Evolutionary conservation across 345 rosid species (phyloP).

Genomic region (Dimocarpus longan): DNA sequence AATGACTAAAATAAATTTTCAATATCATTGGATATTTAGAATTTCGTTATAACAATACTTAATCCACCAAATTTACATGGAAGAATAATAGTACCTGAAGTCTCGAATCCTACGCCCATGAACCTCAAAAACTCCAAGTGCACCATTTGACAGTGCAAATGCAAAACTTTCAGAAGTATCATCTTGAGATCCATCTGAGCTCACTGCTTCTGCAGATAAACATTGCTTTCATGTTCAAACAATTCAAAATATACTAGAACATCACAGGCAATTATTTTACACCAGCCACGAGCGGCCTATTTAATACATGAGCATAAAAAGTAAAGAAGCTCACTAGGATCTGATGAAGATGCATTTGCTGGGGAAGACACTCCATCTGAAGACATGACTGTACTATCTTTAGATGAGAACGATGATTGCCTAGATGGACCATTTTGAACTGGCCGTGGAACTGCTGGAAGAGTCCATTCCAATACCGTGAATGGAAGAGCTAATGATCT

Average conservation of each 20-base stretch:
- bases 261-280: slow-evolving; percentile 7
- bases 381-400: slow-evolving; percentile 33
- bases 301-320: slow-evolving; percentile 16
- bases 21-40: too few species aligned
- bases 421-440: slow-evolving; percentile 57
- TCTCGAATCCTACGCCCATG: slow-evolving; percentile 95
- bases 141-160: slow-evolving; percentile 96
- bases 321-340: slow-evolving; percentile 62
- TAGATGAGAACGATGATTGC: slow-evolving; percentile 45
- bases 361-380: slow-evolving; percentile 56
- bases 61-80: not conserved
- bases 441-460: slow-evolving; percentile 92
- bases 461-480: slow-evolving; percentile 99
- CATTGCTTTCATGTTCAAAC: slow-evolving; percentile 19
- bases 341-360: slow-evolving; percentile 50
- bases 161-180: slow-evolving; percentile 91
- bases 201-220: slow-evolving; percentile 47
- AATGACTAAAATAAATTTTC: not conserved
- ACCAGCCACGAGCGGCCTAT: slow-evolving; percentile 9
- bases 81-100: slow-evolving; percentile 57
- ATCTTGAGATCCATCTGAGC: slow-evolving; percentile 67
- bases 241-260: slow-evolving; percentile 14
- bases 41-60: not conserved
- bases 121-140: slow-evolving; percentile 99
- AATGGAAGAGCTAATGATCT: slow-evolving; percentile 99